Percentiles rank a stretch among this genome's conserved stretches.
These are phyloP conservation scores for Elsinoe australis DNA, from an alignment of 2,329 filamentous ascomycete genomes.

Conservation along the genomic window DNA sequence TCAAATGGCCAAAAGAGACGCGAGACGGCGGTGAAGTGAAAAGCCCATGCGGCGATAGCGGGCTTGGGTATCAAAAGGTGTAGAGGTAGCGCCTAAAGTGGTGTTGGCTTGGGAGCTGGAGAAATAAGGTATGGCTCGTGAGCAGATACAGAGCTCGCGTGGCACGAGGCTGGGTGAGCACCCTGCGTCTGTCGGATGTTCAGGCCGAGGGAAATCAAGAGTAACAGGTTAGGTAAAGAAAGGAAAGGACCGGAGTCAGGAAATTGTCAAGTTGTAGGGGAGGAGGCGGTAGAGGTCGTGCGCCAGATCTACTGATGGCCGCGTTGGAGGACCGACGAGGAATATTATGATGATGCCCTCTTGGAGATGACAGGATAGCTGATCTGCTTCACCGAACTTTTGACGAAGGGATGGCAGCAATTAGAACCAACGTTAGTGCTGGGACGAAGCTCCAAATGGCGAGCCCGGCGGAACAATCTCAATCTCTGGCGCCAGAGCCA, in stretches of 20 bases:
- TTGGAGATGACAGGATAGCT: slow-evolving; percentile 15
- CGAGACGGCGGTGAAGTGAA: neutral
- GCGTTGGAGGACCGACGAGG: neutral
- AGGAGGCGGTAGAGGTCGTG: slow-evolving; percentile 3
- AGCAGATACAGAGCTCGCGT: slow-evolving; percentile 7
- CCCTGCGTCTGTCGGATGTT: slow-evolving; percentile 11
- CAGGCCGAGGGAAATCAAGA: neutral
- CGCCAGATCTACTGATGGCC: neutral
- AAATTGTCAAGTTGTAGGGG: neutral
- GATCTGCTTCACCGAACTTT: slow-evolving; percentile 15
- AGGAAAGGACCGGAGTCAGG: slow-evolving; percentile 7
- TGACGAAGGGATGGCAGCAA: slow-evolving; percentile 2
- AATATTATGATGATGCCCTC: neutral
- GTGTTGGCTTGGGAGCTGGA: slow-evolving; percentile 12
- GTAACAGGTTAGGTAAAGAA: neutral
- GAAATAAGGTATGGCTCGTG: slow-evolving; percentile 16
- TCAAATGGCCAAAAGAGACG: no score
- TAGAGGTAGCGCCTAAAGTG: slow-evolving; percentile 11
- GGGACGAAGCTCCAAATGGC: slow-evolving; percentile 4
- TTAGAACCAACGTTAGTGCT: slow-evolving; percentile 16
- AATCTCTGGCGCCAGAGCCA: slow-evolving; percentile 15
- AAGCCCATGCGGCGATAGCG: slow-evolving; percentile 12
- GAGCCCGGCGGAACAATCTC: slow-evolving; percentile 15
- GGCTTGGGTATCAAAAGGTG: slow-evolving; percentile 11
- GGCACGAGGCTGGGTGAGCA: slow-evolving; percentile 14